These are phyloP conservation scores for Acrocalymma vagum DNA, from an alignment of 2,329 filamentous ascomycete genomes.

Conservation along the genomic window DNA sequence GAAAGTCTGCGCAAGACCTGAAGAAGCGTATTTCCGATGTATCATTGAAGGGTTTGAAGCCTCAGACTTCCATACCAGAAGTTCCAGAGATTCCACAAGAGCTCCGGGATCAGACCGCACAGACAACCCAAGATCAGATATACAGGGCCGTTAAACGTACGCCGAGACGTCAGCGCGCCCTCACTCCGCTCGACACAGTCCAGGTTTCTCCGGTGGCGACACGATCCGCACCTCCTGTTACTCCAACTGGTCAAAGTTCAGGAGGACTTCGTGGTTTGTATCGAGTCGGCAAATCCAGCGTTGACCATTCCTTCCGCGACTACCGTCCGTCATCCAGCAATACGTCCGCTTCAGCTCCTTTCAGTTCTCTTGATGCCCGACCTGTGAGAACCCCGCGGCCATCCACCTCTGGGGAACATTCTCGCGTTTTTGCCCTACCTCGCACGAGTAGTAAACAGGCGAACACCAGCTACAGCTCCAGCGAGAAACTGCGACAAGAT, in stretches of 20 bases:
- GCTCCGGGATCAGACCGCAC: slow-evolving; percentile 16
- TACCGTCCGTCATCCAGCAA: slow-evolving; percentile 24
- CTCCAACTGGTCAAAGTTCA: slow-evolving; percentile 21
- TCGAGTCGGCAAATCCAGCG: slow-evolving; percentile 14
- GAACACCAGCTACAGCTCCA: slow-evolving; percentile 12
- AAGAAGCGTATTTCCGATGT: slow-evolving; percentile 40
- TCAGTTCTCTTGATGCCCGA: slow-evolving; percentile 6
- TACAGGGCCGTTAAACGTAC: slow-evolving; percentile 5
- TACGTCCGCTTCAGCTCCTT: slow-evolving; percentile 14
- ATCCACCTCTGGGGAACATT: slow-evolving; percentile 14
- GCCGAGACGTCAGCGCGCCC: slow-evolving; percentile 15
- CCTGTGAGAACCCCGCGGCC: slow-evolving; percentile 14
- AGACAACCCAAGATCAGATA: slow-evolving; percentile 1
- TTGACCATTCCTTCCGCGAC: slow-evolving; percentile 16
- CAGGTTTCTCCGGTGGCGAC: slow-evolving; percentile 15
- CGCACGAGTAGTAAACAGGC: slow-evolving; percentile 25
- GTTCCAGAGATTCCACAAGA: slow-evolving; percentile 29
- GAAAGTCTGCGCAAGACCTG: slow-evolving; percentile 35
- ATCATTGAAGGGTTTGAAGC: slow-evolving; percentile 30
- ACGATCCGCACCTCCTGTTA: slow-evolving; percentile 15
- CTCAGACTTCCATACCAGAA: slow-evolving; percentile 21
- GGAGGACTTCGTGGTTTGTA: slow-evolving; percentile 33
- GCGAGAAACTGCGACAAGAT: slow-evolving; percentile 7
- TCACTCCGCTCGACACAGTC: slow-evolving; percentile 20
- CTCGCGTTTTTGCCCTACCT: slow-evolving; percentile 19